Percentiles rank a stretch among this genome's conserved stretches.
Evolutionary conservation across 129 eudicot species (phyloP).

Genomic region (Artemisia argyi): DNA sequence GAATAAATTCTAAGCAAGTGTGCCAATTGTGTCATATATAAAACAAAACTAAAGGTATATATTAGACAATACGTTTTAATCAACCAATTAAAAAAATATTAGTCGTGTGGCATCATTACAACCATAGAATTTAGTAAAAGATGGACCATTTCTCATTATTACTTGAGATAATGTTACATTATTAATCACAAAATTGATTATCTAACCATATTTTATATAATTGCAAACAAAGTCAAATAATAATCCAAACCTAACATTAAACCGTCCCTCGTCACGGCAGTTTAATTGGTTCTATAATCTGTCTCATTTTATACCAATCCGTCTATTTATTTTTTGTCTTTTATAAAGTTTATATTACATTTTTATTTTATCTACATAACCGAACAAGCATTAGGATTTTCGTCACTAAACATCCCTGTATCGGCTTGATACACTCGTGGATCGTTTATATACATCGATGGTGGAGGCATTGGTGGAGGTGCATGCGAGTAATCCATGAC

Average conservation of each 20-base stretch:
- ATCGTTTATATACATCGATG: constrained; percentile 29
- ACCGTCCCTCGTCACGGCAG: constrained; percentile 3
- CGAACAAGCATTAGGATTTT: constrained; percentile 71
- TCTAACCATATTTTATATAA: constrained; percentile 7
- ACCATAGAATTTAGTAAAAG: neutral
- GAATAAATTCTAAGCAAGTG: neutral
- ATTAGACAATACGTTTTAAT: neutral
- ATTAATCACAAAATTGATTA: constrained; percentile 27
- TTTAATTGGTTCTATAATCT: constrained; percentile 14
- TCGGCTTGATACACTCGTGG: constrained; percentile 27
- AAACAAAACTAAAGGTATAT: neutral
- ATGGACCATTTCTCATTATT: constrained; percentile 17
- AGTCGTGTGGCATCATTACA: constrained; percentile 6
- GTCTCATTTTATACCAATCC: constrained; percentile 17
- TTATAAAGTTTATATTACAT: neutral
- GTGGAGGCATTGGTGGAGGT: constrained; percentile 28
- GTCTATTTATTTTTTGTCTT: neutral
- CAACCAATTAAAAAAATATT: neutral
- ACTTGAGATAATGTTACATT: constrained; percentile 24
- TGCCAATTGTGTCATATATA: constrained; percentile 3
- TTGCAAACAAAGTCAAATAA: constrained; percentile 24
- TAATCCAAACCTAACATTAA: constrained; percentile 26
- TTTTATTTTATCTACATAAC: constrained; percentile 47
- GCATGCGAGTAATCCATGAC: constrained; percentile 27
- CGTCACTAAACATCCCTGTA: constrained; percentile 68